Evolutionary conservation across 2,329 filamentous ascomycete species (phyloP).

Genomic region (Microdochium trichocladiopsis): DNA sequence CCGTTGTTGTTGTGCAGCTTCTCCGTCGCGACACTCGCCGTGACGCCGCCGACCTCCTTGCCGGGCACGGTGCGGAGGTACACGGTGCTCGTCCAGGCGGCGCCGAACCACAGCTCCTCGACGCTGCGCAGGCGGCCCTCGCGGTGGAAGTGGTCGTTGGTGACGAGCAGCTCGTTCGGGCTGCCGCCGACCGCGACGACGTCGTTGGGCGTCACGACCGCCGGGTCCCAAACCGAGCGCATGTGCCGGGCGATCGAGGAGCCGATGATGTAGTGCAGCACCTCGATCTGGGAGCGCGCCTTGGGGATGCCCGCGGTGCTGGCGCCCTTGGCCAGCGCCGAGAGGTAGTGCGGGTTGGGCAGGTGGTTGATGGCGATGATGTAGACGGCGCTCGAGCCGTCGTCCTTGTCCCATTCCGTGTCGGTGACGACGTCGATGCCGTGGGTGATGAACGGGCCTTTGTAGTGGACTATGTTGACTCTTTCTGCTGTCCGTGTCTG

Average conservation of each 20-base stretch:
- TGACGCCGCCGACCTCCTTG: conserved; percentile 25
- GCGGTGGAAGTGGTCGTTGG: conserved; percentile 51
- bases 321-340: conserved; percentile 3
- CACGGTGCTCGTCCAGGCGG: conserved; percentile 42
- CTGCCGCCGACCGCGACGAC: conserved; percentile 32
- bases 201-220: conserved; percentile 53
- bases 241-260: conserved; percentile 34
- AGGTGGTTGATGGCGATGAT: conserved; percentile 56
- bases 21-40: conserved; percentile 32
- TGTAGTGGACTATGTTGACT: conserved; percentile 42
- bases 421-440: conserved; percentile 54
- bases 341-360: conserved; percentile 34
- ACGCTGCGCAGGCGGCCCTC: conserved; percentile 36
- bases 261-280: conserved; percentile 47
- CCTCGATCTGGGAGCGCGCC: conserved; percentile 45
- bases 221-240: conserved; percentile 43
- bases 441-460: conserved; percentile 48
- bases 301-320: conserved; percentile 20
- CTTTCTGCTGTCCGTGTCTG: conserved; percentile 37
- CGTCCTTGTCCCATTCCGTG: conserved; percentile 16
- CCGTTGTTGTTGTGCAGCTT: conserved; percentile 50
- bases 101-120: conserved; percentile 34
- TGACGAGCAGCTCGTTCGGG: conserved; percentile 42
- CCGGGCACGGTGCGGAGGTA: conserved; percentile 29
- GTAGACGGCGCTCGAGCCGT: conserved; percentile 37